A percentile compares a stretch with the other conserved stretches of the same genome.
These are phyloP conservation scores for Plasmodium fragile DNA, from an alignment of 169 alveolate species.

Conservation along the genomic window DNA sequence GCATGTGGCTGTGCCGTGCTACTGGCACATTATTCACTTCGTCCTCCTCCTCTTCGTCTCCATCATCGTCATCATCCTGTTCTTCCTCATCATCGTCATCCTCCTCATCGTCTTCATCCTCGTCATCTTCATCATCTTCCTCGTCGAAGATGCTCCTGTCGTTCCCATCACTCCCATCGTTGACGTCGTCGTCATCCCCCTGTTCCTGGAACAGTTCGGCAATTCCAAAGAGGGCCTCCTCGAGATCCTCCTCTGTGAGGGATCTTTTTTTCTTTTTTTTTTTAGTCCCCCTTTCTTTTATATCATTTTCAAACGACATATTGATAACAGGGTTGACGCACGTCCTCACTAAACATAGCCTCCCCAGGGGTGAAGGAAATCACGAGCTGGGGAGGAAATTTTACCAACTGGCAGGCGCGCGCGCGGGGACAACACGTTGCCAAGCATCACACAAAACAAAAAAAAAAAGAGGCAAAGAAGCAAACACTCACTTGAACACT, in stretches of 20 bases:
- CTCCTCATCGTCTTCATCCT: background rate
- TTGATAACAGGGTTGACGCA: background rate
- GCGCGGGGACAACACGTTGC: background rate
- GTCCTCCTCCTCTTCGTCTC: background rate
- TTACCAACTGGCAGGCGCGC: background rate
- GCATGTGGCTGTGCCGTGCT: background rate
- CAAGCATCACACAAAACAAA: background rate
- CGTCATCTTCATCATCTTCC: background rate
- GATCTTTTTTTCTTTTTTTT: conserved; percentile 10
- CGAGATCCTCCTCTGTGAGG: conserved; percentile 1
- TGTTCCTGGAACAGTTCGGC: conserved; percentile 7
- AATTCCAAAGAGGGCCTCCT: conserved; percentile 23
- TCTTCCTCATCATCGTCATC: background rate
- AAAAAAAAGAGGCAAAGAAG: background rate
- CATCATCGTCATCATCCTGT: background rate
- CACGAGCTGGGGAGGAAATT: background rate
- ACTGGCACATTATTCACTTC: background rate
- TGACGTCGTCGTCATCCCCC: conserved; percentile 1
- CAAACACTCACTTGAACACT: background rate
- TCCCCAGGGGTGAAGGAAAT: background rate
- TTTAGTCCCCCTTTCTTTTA: conserved; percentile 5
- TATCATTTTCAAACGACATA: conserved; percentile 38
- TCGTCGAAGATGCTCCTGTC: background rate
- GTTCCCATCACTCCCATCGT: background rate
- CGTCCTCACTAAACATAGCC: conserved; percentile 30